Base-by-base conservation (phyloP, 208 protist genomes). In the Vickermania spadyakhi region DNA sequence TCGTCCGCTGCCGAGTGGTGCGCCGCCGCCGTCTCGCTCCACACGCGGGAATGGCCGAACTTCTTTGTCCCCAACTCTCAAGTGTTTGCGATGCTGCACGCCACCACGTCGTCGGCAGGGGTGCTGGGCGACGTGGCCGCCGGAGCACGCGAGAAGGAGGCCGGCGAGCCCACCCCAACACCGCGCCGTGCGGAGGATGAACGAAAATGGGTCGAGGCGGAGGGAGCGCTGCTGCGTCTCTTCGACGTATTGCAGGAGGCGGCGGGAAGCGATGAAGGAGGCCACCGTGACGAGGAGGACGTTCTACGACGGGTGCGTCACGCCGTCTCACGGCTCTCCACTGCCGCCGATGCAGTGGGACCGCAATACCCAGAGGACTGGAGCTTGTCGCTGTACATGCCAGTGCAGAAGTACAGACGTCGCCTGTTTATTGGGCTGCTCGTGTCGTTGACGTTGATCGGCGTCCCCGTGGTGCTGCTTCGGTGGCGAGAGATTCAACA, bases 31-130 rank as follows among this genome's bases (percentile, higher is more conserved):
- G 36, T 45, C 11, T 7, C 7, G 36, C 18, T 58, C 41, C 18
- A 64, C 2, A 52, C 54, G 21, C 56, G 64, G 52, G 62, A 56
- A 58, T 92, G 78, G 75, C 68, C 76, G 0, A 73, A 70, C 11
- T 83, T 75, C 54, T 62, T 92, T 0, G 58, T 92, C 13, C 85
- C 85, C 25, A 89, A 92, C 58, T 72, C 79, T 7, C 69, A 77
- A 31, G 61, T 92, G 21, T 78, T 89, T 52, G 70, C 67, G 4
- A 66, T 69, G 45, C 54, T 80, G 53, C 31, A 64, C 4, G 79
- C 85, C 0, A 45, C 7, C 11, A 45, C 11, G 36, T 7, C 11
- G 18, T n/a, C 36, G 18, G 36, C 7, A 18, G 36, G 36, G 11
- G 36, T 7, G 36, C 36, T 18, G 11, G 36, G 36, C 36, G 36